Base-by-base conservation (phyloP, 1,139 yeast species). In the Blastobotrys capitulatus region DNA sequence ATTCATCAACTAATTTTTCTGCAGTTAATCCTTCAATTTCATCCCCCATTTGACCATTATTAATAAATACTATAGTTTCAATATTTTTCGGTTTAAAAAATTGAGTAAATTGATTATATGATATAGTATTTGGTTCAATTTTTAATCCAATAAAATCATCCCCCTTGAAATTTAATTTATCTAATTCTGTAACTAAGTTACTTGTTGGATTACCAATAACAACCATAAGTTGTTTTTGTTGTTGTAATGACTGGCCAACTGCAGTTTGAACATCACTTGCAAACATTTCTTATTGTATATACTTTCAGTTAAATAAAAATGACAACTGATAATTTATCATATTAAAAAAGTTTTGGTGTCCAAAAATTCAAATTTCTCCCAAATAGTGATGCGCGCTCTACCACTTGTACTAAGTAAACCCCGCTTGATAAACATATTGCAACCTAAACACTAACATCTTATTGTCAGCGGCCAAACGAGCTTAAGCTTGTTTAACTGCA, bases 21-120 rank as follows among this genome's bases (percentile, higher is more conserved):
- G 32, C 32, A 29, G 9, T 29, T 29, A 3, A 6, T 6, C n/a
- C 12, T 5, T 35, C 38, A n/a, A 49, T 38, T 15, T 38, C 32
- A 40, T 74, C 79, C 41, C 78, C 56, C 9, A 80, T 65, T 39
- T 69, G 62, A 3, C 40, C 40, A 27, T 19, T 9, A 79, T 10
- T 70, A 68, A 41, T 64, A 66, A 8, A 83, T 71, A 47, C 79
- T 69, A 63, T 70, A 77, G 52, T 77, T 67, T 55, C 78, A 72
- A 12, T 83, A 86, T 2, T 71, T 67, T 1, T 58, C 60, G 34
- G n/a, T 29, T 29, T 29, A 13, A 29, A 29, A 29, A 29, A 29
- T 12, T 29, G 32, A 29, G 32, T 29, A 13, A 29, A 29, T 29
- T 29, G 32, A 6, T 3, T 3, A 29, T 29, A 13, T 6, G 32